Evolutionary conservation across 1,139 yeast genomes (phyloP), one percentile per base, ranked within the genome.

Genomic region (Dujonia santamariae): DNA sequence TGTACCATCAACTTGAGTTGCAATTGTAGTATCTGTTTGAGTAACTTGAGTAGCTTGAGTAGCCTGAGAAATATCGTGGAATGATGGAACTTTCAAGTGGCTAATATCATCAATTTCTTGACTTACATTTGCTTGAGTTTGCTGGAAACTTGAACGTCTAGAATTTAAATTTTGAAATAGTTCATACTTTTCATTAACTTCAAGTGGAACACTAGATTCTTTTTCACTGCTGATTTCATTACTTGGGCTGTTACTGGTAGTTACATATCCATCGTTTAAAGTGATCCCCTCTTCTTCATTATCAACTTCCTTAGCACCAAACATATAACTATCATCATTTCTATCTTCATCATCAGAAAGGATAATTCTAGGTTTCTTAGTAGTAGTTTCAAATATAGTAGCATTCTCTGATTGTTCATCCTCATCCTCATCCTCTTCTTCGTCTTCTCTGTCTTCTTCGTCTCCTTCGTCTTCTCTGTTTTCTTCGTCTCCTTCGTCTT

Each of bases 311-410:
- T 42, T 37, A 23, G 51, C 59, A 2, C 67, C 70, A 45, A 61
- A 60, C 67, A 63, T 62, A 37, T 56, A 61, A 35, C 65, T 58
- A 34, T 63, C 69, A 39, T 61, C 67, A 22, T 47, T 44, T 31
- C 60, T 39, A 17, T 45, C 52, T 4, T 45, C 56, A 32, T 41
- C 42, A 18, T 41, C 46, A 7, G 41, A 29, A 20, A 41, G 32
- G 14, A 41, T 35, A 34, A 30, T 30, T 15, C 37, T 46, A 32
- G 25, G 37, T 20, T 36, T 26, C 31, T 29, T 39, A 36, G 43
- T 47, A 23, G 30, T 43, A 19, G 34, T 17, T 23, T 32, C 30
- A 6, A 23, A 9, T 16, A 42, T 34, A 12, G 32, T 41, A 17
- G 28, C 26, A 31, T 31, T 31, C 17, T 26, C 11, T 11, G 16